Conservation (phyloP, 2,329 filamentous ascomycete species). For the Mariannaea sp. region DNA sequence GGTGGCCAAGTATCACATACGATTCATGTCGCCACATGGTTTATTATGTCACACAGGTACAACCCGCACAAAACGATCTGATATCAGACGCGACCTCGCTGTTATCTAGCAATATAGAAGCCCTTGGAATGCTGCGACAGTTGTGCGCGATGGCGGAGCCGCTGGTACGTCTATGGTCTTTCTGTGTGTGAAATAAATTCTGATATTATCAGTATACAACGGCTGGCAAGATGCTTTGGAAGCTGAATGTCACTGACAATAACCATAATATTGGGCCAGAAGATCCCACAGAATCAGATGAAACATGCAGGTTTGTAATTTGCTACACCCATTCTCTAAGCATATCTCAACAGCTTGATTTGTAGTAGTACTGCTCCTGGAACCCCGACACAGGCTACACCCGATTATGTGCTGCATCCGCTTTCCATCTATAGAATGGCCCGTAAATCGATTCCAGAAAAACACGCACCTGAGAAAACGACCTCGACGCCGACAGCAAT, state of each 20-base stretch:
- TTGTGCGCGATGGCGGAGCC: conserved; percentile 21
- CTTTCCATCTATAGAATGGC: conserved; percentile 23
- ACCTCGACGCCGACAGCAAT: no score
- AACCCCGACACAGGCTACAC: conserved; percentile 5
- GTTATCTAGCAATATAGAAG: conserved; percentile 23
- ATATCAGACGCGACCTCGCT: conserved; percentile 20
- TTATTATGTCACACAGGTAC: conserved; percentile 21
- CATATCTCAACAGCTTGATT: no score
- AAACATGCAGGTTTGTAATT: no score
- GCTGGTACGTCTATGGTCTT: conserved; percentile 7
- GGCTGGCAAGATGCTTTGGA: conserved; percentile 21
- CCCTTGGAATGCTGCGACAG: conserved; percentile 17
- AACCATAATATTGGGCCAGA: no score
- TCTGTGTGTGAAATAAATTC: background rate
- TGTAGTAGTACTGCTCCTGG: background rate
- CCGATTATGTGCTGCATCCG: conserved; percentile 17
- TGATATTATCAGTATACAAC: conserved; percentile 5
- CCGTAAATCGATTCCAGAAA: conserved; percentile 16
- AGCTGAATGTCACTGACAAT: background rate
- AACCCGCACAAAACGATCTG: conserved; percentile 11
- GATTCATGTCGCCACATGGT: conserved; percentile 23
- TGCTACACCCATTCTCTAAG: no score
- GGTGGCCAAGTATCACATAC: conserved; percentile 25
- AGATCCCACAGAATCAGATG: conserved; percentile 7
- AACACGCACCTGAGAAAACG: conserved; percentile 5